Percentiles rank a stretch among this genome's conserved stretches.
These are phyloP conservation scores for Amanita molliuscula DNA, from an alignment of 768 basidiomycete species.

Conservation along the genomic window DNA sequence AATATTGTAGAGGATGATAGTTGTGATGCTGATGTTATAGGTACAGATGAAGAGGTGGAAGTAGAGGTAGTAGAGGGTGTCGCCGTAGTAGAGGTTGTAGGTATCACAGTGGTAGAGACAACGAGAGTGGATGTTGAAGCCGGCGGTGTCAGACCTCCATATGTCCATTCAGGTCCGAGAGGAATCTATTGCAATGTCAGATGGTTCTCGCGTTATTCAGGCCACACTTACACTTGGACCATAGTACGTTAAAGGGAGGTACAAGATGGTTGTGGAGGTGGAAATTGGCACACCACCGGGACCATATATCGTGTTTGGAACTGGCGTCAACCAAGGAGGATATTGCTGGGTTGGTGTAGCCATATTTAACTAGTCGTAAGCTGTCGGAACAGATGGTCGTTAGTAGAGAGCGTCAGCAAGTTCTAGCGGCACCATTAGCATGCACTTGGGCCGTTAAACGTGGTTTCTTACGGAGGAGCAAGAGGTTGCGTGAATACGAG, in stretches of 20 bases:
- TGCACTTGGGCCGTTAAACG: background rate
- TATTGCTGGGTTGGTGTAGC: constrained; percentile 52
- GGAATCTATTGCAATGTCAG: constrained; percentile 45
- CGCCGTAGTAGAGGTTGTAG: constrained; percentile 20
- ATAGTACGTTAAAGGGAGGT: constrained; percentile 69
- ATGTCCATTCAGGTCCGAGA: constrained; percentile 60
- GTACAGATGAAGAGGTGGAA: constrained; percentile 13
- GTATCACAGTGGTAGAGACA: constrained; percentile 16
- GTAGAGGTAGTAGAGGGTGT: constrained; percentile 19
- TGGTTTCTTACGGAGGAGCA: background rate
- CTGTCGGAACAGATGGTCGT: constrained; percentile 21
- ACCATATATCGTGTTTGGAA: constrained; percentile 42
- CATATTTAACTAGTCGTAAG: constrained; percentile 25
- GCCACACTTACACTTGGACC: constrained; percentile 63
- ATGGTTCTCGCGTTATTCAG: background rate
- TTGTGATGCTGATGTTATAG: constrained; percentile 18
- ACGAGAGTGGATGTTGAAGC: constrained; percentile 19
- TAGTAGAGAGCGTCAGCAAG: constrained; percentile 34
- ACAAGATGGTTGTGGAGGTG: constrained; percentile 47
- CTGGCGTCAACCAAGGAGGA: constrained; percentile 63
- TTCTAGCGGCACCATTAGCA: background rate
- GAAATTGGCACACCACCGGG: constrained; percentile 40
- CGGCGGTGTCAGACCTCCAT: constrained; percentile 53
- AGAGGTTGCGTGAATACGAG: background rate
- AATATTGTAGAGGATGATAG: constrained; percentile 7